These are phyloP conservation scores for Claviceps africana DNA, from an alignment of 2,329 filamentous ascomycete species.

Conservation along the genomic window DNA sequence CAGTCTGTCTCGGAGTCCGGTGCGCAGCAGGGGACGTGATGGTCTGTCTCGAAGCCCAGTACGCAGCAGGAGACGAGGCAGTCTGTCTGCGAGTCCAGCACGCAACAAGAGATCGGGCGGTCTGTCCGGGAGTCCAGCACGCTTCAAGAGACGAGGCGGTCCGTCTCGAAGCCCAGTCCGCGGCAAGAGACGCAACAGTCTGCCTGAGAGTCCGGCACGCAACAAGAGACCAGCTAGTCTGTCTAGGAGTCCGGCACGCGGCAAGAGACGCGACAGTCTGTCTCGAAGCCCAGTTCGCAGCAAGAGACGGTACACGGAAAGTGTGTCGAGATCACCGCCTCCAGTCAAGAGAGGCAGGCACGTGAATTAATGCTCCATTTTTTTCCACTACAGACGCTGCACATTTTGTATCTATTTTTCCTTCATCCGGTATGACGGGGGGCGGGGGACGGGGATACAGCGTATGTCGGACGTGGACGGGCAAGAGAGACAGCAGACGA, in stretches of 20 bases:
- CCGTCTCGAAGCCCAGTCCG: neutral
- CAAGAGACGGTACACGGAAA: conserved; percentile 15
- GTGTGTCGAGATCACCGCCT: conserved; percentile 18
- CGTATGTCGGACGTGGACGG: no score
- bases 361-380: conserved; percentile 9
- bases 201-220: neutral
- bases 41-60: neutral
- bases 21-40: conserved; percentile 5
- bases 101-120: neutral
- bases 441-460: no score
- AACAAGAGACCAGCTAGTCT: conserved; percentile 9
- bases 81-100: conserved; percentile 10
- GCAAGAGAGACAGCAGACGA: no score
- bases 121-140: neutral
- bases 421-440: no score
- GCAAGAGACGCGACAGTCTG: conserved; percentile 3
- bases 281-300: neutral
- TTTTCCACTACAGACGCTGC: neutral
- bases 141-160: conserved; percentile 4
- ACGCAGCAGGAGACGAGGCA: conserved; percentile 10
- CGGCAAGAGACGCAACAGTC: neutral
- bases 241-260: neutral
- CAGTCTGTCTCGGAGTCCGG: neutral
- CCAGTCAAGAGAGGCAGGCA: conserved; percentile 19
- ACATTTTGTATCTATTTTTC: no score